Evolutionary conservation across 176 grass and related monocot genomes (phyloP).

Genomic region (Pharus latifolius): DNA sequence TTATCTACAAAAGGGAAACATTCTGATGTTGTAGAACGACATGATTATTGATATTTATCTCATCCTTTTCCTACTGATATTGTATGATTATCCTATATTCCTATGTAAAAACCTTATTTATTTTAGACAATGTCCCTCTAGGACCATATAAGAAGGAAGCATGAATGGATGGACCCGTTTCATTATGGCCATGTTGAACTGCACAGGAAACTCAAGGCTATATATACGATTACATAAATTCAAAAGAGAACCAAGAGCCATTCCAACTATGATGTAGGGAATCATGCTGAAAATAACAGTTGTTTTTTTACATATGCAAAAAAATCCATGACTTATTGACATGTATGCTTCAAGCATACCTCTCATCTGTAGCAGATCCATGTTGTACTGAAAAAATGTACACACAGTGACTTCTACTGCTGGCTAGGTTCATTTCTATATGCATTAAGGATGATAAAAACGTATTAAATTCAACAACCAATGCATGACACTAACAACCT

Average conservation of each 20-base stretch:
- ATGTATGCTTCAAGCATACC: constrained; percentile 23
- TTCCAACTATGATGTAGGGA: background rate
- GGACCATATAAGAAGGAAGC: background rate
- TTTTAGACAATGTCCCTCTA: no score
- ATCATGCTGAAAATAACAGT: background rate
- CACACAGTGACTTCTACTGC: constrained; percentile 88
- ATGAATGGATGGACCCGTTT: background rate
- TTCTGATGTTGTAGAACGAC: no score
- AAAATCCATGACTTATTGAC: background rate
- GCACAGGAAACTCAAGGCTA: background rate
- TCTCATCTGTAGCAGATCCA: constrained; percentile 43
- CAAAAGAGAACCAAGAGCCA: background rate
- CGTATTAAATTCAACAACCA: background rate
- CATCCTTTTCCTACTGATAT: no score
- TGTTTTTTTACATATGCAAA: background rate
- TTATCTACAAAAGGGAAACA: no score
- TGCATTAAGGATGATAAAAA: constrained; percentile 24
- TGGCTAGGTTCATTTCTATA: constrained; percentile 78
- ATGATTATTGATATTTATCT: no score
- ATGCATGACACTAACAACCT: background rate
- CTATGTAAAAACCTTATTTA: no score
- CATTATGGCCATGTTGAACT: background rate
- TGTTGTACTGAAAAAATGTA: constrained; percentile 81
- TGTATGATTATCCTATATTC: no score
- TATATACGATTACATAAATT: background rate